Base-by-base conservation (phyloP, 257 asterid genomes). In the Fraxinus americana region DNA sequence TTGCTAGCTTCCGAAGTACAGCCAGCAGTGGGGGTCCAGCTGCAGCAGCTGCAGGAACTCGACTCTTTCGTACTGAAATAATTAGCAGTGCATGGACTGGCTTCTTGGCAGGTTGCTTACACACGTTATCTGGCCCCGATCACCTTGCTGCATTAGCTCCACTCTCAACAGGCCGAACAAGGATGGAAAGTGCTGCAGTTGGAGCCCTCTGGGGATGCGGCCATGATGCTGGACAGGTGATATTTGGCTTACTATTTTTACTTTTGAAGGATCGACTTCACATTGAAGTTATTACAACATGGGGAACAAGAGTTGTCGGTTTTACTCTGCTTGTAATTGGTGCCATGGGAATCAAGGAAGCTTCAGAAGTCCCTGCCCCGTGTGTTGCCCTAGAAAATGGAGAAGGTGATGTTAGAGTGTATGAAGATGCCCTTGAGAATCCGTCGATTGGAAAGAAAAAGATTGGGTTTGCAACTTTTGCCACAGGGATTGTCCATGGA, bases 151-250 rank as follows among this genome's bases (percentile, higher is more conserved):
- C 99, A 30, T 75, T 96, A 80, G 98, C 98, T 43, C 99, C 99
- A 71, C 98, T 96, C 8, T 92, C 99, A 11, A 92, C 92, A 21
- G 98, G 99, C 52, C 97, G 96, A 4, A 76, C 96, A 5, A 89
- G 87, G 68, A 78, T 92, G 86, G 97, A 93, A 73, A 96, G 98
- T 80, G 98, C 98, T 6, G 96, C 94, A 0, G 97, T 96, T 11
- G 99, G 99, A 32, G 99, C 99, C 21, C 91, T 96, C 14, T 96
- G 99, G 99, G 99, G 99, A 43, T 96, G 99, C 14, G 99, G 98
- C 45, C 99, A 93, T 17, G 98, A 96, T 66, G 99, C 99, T 1
- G 98, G 98, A 9, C 98, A 96, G 81, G 13, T 96, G 17, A 80
- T 96, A 4, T 96, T 96, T 30, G 99, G 99, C 65, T 68, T 96